Evolutionary conservation across 1,284 basidiomycete genomes (phyloP).

Genomic region (Heliocybe sulcata): DNA sequence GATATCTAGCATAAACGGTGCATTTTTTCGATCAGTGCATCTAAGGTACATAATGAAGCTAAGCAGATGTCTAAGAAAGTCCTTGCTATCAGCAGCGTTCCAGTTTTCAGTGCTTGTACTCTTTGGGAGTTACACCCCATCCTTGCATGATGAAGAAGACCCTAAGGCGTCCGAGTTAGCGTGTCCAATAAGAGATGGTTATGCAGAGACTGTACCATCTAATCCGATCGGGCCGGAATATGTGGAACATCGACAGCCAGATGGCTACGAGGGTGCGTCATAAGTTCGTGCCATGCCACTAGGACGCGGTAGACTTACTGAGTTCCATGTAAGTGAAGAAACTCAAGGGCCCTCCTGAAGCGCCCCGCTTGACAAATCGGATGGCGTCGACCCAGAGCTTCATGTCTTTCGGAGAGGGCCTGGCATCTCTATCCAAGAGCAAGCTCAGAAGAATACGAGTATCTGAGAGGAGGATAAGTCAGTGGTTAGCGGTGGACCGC

Average conservation of each 20-base stretch:
- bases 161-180: conserved; percentile 16
- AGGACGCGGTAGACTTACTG: conserved; percentile 26
- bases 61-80: too few relatives aligned
- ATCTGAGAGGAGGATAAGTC: conserved; percentile 21
- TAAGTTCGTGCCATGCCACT: background rate
- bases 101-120: background rate
- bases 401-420: conserved; percentile 49
- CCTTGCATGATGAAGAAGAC: conserved; percentile 43
- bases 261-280: conserved; percentile 23
- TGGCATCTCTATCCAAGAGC: conserved; percentile 43
- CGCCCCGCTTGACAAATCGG: conserved; percentile 49
- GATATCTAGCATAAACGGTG: too few relatives aligned
- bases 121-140: conserved; percentile 28
- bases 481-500: background rate
- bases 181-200: background rate
- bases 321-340: conserved; percentile 65
- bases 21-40: too few relatives aligned
- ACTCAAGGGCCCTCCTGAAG: conserved; percentile 44
- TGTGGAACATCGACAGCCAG: conserved; percentile 42
- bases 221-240: conserved; percentile 36
- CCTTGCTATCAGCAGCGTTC: too few relatives aligned
- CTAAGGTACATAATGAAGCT: too few relatives aligned
- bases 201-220: conserved; percentile 25
- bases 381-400: conserved; percentile 60
- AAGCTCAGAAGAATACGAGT: conserved; percentile 52